Percentiles rank a stretch among this genome's conserved stretches.
Conservation (phyloP, 108 stramenopile genomes). For the Fragilariopsis cylindrus region DNA sequence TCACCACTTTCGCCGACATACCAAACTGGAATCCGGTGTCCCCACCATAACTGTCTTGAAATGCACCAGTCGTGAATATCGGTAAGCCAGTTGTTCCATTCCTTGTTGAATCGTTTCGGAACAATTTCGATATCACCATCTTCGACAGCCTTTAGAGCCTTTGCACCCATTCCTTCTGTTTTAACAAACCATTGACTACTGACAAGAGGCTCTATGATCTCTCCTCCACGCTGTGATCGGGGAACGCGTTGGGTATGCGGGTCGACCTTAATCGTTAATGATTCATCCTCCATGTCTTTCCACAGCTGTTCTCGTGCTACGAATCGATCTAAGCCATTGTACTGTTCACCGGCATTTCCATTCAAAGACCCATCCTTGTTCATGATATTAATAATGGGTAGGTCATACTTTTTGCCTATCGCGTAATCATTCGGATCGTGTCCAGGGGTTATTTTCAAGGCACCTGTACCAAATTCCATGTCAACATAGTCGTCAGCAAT, state of each 20-base stretch:
- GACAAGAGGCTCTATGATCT: slow-evolving; percentile 98
- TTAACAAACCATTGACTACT: slow-evolving; percentile 99
- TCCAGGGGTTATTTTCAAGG: slow-evolving; percentile 95
- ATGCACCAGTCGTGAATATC: slow-evolving; percentile 98
- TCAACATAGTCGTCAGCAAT: slow-evolving; percentile 97
- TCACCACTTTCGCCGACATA: slow-evolving; percentile 78
- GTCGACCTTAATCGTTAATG: slow-evolving; percentile 80
- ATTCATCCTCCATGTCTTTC: slow-evolving; percentile 86
- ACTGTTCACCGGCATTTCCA: slow-evolving; percentile 67
- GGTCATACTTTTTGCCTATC: slow-evolving; percentile 89
- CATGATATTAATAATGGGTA: slow-evolving; percentile 95
- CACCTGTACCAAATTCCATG: slow-evolving; percentile 95
- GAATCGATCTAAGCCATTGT: slow-evolving; percentile 93
- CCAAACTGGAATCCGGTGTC: slow-evolving; percentile 96
- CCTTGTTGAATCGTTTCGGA: slow-evolving; percentile 90
- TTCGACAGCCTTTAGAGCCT: slow-evolving; percentile 87
- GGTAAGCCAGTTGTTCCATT: slow-evolving; percentile 92
- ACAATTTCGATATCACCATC: slow-evolving; percentile 90
- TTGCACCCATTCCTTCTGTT: slow-evolving; percentile 88
- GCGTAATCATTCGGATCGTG: slow-evolving; percentile 98
- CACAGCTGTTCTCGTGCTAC: slow-evolving; percentile 85
- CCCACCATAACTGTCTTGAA: slow-evolving; percentile 97
- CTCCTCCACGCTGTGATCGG: slow-evolving; percentile 96
- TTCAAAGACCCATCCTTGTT: slow-evolving; percentile 95
- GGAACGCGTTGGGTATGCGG: slow-evolving; percentile 93